Evolutionary conservation across 2,329 filamentous ascomycete species (phyloP), one percentile per base, ranked within the genome.

Genomic region (Xylaria sp.): DNA sequence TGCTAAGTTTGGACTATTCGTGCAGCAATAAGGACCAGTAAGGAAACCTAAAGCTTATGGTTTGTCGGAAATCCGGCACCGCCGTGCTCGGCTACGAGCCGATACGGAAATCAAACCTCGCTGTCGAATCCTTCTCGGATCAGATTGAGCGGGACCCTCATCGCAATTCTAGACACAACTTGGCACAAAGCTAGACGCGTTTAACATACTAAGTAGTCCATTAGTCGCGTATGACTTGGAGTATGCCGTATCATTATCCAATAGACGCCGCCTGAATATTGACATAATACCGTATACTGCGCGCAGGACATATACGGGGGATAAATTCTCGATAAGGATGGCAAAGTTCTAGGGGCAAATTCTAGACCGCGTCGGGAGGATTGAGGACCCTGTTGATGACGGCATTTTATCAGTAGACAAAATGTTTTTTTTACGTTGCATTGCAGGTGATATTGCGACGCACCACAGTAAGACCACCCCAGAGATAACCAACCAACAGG

Each of bases 401-500:
- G 35, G 54, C 23, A 58, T 16, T 58, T 58, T 44, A 12, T 9
- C 13, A 8, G 40, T 42, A 25, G n/a, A 18, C 21, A 12, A 29
- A 29, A 27, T 21, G 12, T 25, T 16, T 40, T 27, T 58, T 13
- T 58, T 42, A 21, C 13, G 54, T 58, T 44, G 37, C 54, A 58
- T 58, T 27, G 37, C 35, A 58, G 21, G 5, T 23, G 21, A 58
- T 58, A 58, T 25, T 58, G 54, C 13, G 23, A 58, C 54, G 10
- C 23, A 58, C 54, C 37, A 44, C 37, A 44, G 35, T 58, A 42
- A 58, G 35, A 58, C 35, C 35, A 58, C 35, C 54, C 23, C 23
- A 21, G 13, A 42, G 12, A 25, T 5, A 18, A 10, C 54, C 54
- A 58, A 42, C 37, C 37, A 44, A 25, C 35, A 5, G 35, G 35